Evolutionary conservation across 352 stramenopile genomes (phyloP).

Genomic region (Blastocystis sp.): DNA sequence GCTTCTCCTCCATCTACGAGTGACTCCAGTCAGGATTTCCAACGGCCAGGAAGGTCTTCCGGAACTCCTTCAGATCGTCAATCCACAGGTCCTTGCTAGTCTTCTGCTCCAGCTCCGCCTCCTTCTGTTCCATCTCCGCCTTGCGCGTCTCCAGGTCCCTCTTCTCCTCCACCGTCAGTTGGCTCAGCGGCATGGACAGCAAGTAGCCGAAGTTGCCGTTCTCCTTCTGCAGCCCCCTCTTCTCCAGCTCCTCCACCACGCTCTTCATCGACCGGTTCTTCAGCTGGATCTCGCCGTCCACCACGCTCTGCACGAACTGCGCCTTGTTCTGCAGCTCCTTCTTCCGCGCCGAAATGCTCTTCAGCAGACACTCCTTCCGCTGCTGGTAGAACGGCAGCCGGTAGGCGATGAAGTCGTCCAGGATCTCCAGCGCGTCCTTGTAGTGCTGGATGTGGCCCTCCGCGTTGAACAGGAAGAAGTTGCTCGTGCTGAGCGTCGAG

Average conservation of each 20-base stretch:
- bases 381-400: conserved; percentile 83
- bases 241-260: conserved; percentile 78
- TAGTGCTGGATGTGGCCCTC: conserved; percentile 86
- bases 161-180: conserved; percentile 89
- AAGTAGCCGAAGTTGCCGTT: conserved; percentile 90
- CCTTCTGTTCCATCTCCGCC: conserved; percentile 80
- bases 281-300: conserved; percentile 85
- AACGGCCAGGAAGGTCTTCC: not conserved
- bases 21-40: too few species aligned
- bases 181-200: conserved; percentile 94
- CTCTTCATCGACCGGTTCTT: conserved; percentile 80
- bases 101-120: conserved; percentile 82
- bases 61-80: conserved; percentile 54
- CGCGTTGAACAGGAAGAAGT: conserved; percentile 94
- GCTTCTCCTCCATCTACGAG: conserved; percentile 5
- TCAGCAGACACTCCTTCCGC: conserved; percentile 79
- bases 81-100: conserved; percentile 83
- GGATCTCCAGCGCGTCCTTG: conserved; percentile 82
- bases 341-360: conserved; percentile 81
- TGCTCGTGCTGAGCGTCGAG: conserved; percentile 82
- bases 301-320: conserved; percentile 91
- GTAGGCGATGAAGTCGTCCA: conserved; percentile 87
- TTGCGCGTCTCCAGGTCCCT: conserved; percentile 85
- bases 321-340: conserved; percentile 90
- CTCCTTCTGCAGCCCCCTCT: conserved; percentile 74